Evolutionary conservation across 208 protist species (phyloP).

Genomic region (Wallacemonas sp.): DNA sequence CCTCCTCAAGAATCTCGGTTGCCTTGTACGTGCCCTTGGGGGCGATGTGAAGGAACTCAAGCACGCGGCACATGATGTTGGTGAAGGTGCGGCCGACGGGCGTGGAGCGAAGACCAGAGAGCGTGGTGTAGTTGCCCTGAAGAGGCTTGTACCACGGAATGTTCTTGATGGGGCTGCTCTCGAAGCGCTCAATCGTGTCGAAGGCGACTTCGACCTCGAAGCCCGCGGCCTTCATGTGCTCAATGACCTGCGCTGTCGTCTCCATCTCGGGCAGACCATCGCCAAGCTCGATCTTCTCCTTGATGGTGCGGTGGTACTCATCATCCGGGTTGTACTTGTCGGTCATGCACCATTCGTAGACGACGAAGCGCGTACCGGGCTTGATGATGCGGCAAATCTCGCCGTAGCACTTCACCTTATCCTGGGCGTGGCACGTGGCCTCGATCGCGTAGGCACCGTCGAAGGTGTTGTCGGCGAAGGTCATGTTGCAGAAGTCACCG

Average conservation of each 20-base stretch:
- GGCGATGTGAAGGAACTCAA: conserved; percentile 77
- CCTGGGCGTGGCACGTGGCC: conserved; percentile 96
- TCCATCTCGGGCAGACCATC: conserved; percentile 93
- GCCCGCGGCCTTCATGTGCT: conserved; percentile 89
- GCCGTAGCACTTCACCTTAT: conserved; percentile 90
- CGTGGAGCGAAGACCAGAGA: conserved; percentile 79
- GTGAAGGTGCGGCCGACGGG: conserved; percentile 82
- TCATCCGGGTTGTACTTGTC: conserved; percentile 93
- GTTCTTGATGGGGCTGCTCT: conserved; percentile 69
- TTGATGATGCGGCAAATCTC: conserved; percentile 96
- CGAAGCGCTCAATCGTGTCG: conserved; percentile 65
- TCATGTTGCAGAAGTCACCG: conserved; percentile 95
- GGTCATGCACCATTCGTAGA: conserved; percentile 97
- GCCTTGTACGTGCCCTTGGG: conserved; percentile 81
- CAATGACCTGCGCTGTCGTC: conserved; percentile 61
- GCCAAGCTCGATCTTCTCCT: conserved; percentile 94
- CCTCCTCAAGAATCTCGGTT: conserved; percentile 88
- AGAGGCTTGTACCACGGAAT: conserved; percentile 92
- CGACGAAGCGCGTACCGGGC: conserved; percentile 90
- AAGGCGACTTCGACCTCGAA: conserved; percentile 90
- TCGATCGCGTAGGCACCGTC: conserved; percentile 97
- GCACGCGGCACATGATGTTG: conserved; percentile 67
- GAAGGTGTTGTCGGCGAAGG: conserved; percentile 86
- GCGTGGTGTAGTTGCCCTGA: conserved; percentile 58
- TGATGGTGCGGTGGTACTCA: conserved; percentile 85